Base-by-base conservation (phyloP, 345 rosid species). In the Hibiscus mutabilis region DNA sequence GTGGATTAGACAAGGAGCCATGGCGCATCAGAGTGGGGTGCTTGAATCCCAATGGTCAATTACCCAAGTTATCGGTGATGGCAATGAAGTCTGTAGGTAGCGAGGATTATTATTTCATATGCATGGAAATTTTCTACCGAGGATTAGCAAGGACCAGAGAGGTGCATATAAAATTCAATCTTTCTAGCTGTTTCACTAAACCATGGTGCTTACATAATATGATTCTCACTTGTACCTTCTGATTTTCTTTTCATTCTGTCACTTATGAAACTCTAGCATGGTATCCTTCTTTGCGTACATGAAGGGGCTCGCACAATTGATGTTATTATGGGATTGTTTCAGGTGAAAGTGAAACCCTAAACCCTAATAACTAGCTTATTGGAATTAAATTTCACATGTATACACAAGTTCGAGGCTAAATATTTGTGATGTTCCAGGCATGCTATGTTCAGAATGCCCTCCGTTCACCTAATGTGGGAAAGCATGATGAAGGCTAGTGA, bases 21-120 rank as follows among this genome's bases (percentile, higher is more conserved):
- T 85, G 86, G 89, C 86, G 85, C 25, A 78, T 89, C 74, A 80
- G 94, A 76, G 74, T 89, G 35, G 94, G 91, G 44, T 71, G 82
- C 81, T 64, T 85, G 75, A 80, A 73, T 18, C 74, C 80, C 61
- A 77, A 76, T 68, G 75, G 31, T 52, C 80, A 78, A 69, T 61
- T 83, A 33, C 78, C 89, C 25, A 70, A 74, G 68, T 77, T 84
- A 62, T 80, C 86, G 0, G 78, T 80, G 84, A 74, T 71, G 78
- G 75, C 77, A 25, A 84, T 89, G 88, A 84, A 82, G n/a, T 82
- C 82, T 51, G 72, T 85, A 61, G 61, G 76, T 4, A 55, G 58
- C 0, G 57, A 84, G 46, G 90, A 89, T 73, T 79, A 78, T 74
- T 84, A 83, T 71, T 85, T 87, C 67, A 73, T 84, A 64, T 82